These are phyloP conservation scores for Epichloe festucae DNA, from an alignment of 2,329 filamentous ascomycete species.

Conservation along the genomic window DNA sequence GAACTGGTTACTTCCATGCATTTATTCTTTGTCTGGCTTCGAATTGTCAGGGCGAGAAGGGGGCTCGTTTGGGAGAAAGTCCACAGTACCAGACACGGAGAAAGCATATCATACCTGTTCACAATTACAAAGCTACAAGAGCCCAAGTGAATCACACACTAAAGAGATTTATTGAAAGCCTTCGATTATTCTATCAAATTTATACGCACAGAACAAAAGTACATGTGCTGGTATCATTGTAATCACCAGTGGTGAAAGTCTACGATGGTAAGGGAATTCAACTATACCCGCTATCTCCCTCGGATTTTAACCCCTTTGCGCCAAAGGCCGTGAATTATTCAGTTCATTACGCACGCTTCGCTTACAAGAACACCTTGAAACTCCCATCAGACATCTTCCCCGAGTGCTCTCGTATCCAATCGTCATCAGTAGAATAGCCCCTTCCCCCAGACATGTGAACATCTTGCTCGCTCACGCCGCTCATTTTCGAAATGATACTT, in stretches of 20 bases:
- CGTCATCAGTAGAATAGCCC: not conserved
- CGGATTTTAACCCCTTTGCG: too few relatives aligned
- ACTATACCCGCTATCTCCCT: too few relatives aligned
- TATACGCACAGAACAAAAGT: not conserved
- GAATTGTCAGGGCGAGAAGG: too few relatives aligned
- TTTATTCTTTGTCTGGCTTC: too few relatives aligned
- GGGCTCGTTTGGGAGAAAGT: too few relatives aligned
- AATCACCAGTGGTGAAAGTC: not conserved
- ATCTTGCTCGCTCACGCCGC: constrained; percentile 3
- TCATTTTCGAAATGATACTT: constrained; percentile 3
- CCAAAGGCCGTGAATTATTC: not conserved
- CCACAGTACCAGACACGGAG: too few relatives aligned
- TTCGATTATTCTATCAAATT: not conserved
- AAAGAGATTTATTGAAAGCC: not conserved
- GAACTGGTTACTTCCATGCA: too few relatives aligned
- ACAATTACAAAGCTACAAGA: too few relatives aligned
- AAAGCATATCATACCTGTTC: too few relatives aligned
- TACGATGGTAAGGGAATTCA: not conserved
- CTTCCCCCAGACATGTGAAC: constrained; percentile 9
- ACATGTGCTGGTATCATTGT: constrained; percentile 4
- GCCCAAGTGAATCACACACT: too few relatives aligned
- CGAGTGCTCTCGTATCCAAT: constrained; percentile 11
- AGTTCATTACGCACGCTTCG: not conserved
- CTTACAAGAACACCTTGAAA: constrained; percentile 15
- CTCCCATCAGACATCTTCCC: constrained; percentile 13